Conservation (phyloP, 1,284 basidiomycete species). For the Amylostereum areolatum region DNA sequence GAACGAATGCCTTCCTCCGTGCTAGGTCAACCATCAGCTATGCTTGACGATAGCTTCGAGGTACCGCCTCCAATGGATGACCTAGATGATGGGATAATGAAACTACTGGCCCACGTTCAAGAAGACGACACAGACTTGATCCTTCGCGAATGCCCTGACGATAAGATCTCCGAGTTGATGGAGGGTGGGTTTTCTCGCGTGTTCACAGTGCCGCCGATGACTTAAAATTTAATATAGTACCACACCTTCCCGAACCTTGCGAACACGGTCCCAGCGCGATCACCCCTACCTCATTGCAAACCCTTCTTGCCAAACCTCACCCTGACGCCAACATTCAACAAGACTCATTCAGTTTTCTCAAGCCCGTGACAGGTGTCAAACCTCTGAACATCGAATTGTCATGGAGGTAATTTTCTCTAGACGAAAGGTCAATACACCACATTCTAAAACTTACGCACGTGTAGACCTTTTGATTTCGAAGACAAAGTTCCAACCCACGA, state of each 20-base stretch:
- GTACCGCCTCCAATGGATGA: not conserved
- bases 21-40: not conserved
- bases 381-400: constrained; percentile 55
- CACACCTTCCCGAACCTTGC: not conserved
- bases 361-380: constrained; percentile 44
- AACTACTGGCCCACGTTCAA: not conserved
- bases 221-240: not conserved
- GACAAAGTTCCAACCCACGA: constrained; percentile 40
- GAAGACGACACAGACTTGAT: not conserved
- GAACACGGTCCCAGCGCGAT: constrained; percentile 3
- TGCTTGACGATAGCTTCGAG: not conserved
- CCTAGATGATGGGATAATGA: not conserved
- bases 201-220: not conserved
- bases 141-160: not conserved
- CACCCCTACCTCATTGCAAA: constrained; percentile 4
- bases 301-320: not conserved
- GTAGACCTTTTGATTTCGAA: constrained; percentile 39
- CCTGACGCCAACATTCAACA: constrained; percentile 22
- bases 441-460: constrained; percentile 1
- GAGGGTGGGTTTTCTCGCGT: not conserved
- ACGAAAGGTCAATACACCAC: not conserved
- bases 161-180: not conserved
- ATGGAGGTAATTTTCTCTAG: constrained; percentile 49
- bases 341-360: constrained; percentile 24
- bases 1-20: not conserved